Conservation (phyloP, 1,284 basidiomycete genomes). For the Ganoderma lingzhi region DNA sequence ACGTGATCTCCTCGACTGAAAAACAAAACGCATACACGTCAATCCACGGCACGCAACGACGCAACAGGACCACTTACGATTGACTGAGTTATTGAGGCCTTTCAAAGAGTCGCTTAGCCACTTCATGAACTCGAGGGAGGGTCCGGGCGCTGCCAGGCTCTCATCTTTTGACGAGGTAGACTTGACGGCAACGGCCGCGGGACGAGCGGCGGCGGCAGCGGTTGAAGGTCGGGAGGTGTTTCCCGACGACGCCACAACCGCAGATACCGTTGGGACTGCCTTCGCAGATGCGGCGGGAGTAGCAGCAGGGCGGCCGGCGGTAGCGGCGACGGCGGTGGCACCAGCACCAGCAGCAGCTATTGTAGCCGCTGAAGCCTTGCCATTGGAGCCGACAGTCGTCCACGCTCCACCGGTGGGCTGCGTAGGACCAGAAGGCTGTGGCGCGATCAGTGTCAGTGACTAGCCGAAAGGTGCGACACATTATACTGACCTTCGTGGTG, state of each 20-base stretch:
- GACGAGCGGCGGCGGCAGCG: slow-evolving; percentile 26
- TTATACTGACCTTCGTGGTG: slow-evolving; percentile 67
- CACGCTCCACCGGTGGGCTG: slow-evolving; percentile 67
- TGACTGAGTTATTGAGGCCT: slow-evolving; percentile 84
- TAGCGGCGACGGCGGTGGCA: slow-evolving; percentile 13
- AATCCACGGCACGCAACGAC: slow-evolving; percentile 14
- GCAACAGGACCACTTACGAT: slow-evolving; percentile 59
- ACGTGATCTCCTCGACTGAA: slow-evolving; percentile 91
- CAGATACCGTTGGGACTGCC: slow-evolving; percentile 32
- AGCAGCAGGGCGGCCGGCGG: slow-evolving; percentile 36
- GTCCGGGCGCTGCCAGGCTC: slow-evolving; percentile 64
- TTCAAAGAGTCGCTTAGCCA: slow-evolving; percentile 92
- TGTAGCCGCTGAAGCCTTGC: slow-evolving; percentile 58
- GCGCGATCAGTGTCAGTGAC: slow-evolving; percentile 10
- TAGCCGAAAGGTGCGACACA: neutral
- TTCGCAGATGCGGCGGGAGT: slow-evolving; percentile 41
- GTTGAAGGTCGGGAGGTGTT: slow-evolving; percentile 47
- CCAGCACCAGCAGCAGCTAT: slow-evolving; percentile 24
- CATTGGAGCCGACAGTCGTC: slow-evolving; percentile 86
- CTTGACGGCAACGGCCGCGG: slow-evolving; percentile 51
- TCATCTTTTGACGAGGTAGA: slow-evolving; percentile 55
- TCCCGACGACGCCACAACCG: slow-evolving; percentile 35
- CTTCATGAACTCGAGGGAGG: slow-evolving; percentile 90
- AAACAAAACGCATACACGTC: slow-evolving; percentile 14
- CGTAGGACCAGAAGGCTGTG: slow-evolving; percentile 34